A percentile compares a stretch with the other conserved stretches of the same genome.
phyloP scores from a whole-genome alignment of 345 rosid species.

The Eucalyptus cloeziana region DNA sequence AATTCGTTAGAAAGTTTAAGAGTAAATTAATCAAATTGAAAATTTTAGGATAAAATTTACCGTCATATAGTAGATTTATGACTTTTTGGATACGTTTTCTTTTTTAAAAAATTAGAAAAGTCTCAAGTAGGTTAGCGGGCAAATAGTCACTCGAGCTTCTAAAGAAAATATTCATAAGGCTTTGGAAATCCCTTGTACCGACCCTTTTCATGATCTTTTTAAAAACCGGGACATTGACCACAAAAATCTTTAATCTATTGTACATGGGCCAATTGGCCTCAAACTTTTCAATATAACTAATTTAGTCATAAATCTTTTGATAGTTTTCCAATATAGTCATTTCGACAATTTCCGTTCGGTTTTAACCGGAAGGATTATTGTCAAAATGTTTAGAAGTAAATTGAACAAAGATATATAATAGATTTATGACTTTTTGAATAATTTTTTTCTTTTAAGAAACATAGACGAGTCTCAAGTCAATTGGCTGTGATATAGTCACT shows the following conservation, averaged over 20 bases:
- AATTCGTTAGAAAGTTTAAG: no score
- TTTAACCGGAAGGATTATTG: background rate
- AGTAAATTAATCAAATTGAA: no score
- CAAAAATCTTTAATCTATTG: background rate
- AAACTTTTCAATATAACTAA: background rate
- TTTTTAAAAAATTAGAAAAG: no score
- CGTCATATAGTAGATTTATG: no score
- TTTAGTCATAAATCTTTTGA: background rate
- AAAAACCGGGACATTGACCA: background rate
- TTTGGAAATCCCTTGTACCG: background rate
- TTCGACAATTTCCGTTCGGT: fast-evolving
- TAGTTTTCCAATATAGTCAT: fast-evolving
- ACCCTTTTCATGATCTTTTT: background rate
- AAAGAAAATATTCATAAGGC: background rate
- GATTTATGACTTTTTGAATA: background rate
- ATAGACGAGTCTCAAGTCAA: background rate
- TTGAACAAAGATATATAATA: background rate
- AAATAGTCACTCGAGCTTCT: no score
- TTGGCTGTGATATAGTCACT: background rate
- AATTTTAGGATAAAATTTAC: no score
- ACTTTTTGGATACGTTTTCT: no score
- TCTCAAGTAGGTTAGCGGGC: no score
- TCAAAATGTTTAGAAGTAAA: background rate
- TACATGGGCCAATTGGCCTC: fast-evolving
- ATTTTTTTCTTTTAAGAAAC: background rate